Evolutionary conservation across 2,329 filamentous ascomycete genomes (phyloP), one percentile per base, ranked within the genome.

Genomic region (Phialophora expanda): DNA sequence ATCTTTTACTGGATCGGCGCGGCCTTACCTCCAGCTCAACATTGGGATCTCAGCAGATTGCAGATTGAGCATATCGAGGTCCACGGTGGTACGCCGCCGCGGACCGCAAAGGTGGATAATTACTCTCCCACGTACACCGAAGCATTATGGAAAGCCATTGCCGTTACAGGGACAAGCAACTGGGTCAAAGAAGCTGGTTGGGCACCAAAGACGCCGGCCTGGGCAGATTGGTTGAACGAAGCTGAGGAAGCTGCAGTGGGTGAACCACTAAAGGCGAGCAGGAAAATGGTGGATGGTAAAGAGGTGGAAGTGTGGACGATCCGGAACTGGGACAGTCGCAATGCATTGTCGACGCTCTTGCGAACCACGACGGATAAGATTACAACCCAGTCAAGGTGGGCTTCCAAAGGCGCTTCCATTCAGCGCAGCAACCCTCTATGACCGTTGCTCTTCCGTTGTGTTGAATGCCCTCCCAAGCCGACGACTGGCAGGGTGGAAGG

Each of bases 1-100:
- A 78, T 81, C 1, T 76, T 76, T 8, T 83, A 85, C 70, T 85
- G 83, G 82, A 78, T 81, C 20, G 81, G 82, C 1, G 83, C 83
- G 50, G 82, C 82, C 14, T 70, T 84, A 20, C 82, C 81, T 1
- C 72, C 74, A 17, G 77, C 79, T 34, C 68, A 77, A 14, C 81
- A 84, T 65, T 85, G 82, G 82, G 80, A 84, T 65, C 77, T 80
- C 0, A 75, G 76, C 3, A 78, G 78, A 60, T 83, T 82, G 68
- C 67, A 73, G 2, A 76, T 84, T 20, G 58, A 65, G 4, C 63
- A 71, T 24, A 70, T 73, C 58, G 67, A 71, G 44, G 64, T 73
- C 14, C 65, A 63, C 30, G 71, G 71, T 24, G 71, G 71, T 7
- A 64, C 62, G 22, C 71, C 70, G 11, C 70, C 70, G 17, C 63